These are phyloP conservation scores for Bipolaris sorokiniana DNA, from an alignment of 2,329 filamentous ascomycete species.

Conservation along the genomic window DNA sequence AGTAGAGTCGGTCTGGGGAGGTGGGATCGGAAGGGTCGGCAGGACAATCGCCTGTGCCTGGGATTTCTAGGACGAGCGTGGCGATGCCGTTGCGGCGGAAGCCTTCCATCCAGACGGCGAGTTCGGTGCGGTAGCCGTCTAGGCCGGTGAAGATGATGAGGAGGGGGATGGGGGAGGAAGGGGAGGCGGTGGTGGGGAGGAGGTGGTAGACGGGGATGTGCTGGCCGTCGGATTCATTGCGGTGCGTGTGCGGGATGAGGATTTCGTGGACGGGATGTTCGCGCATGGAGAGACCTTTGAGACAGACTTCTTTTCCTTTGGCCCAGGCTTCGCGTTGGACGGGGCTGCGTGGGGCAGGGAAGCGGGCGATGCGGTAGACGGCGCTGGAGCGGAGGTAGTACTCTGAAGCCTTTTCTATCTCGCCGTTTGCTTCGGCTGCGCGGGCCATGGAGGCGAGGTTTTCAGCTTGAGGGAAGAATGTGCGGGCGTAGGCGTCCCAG, in stretches of 20 bases:
- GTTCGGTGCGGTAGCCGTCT: conserved; percentile 65
- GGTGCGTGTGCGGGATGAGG: conserved; percentile 63
- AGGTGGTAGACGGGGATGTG: conserved; percentile 70
- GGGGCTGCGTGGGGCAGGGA: conserved; percentile 61
- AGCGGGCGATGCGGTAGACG: conserved; percentile 75
- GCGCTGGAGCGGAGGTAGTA: conserved; percentile 64
- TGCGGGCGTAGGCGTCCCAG: conserved; percentile 67
- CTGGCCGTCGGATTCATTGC: conserved; percentile 58
- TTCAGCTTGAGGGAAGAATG: conserved; percentile 66
- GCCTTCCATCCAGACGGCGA: conserved; percentile 59
- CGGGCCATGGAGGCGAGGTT: conserved; percentile 62
- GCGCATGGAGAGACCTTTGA: conserved; percentile 57
- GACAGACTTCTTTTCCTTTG: conserved; percentile 67
- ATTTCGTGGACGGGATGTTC: conserved; percentile 67
- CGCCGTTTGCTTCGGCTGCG: conserved; percentile 56
- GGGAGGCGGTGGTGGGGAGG: conserved; percentile 57
- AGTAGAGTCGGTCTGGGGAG: conserved; percentile 61
- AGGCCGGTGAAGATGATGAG: conserved; percentile 65
- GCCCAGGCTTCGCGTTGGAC: conserved; percentile 68
- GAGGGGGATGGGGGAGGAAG: conserved; percentile 55
- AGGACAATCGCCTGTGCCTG: conserved; percentile 64
- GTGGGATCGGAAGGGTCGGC: conserved; percentile 54
- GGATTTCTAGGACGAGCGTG: conserved; percentile 61
- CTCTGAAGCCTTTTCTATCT: conserved; percentile 62
- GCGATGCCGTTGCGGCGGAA: conserved; percentile 59